Conservation (phyloP, 331 rosid species). For the Stylosanthes scabra region DNA sequence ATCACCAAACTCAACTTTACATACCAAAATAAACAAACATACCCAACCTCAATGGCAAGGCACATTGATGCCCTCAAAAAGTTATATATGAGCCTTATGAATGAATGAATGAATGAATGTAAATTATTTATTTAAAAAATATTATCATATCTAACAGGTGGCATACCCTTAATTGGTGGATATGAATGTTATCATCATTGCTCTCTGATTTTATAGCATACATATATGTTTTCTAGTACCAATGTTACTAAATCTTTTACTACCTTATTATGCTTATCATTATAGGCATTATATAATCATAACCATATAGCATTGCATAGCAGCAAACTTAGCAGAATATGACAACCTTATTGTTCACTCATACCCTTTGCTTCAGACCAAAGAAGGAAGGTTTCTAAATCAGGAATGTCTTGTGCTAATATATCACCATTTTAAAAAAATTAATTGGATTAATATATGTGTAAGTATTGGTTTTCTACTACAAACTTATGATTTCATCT, state of each 20-base stretch:
- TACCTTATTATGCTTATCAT: constrained; percentile 18
- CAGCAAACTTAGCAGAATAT: not conserved
- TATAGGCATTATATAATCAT: constrained; percentile 23
- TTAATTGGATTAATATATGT: not conserved
- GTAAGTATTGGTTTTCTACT: not conserved
- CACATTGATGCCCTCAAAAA: constrained; percentile 10
- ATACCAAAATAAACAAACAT: not conserved
- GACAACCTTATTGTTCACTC: constrained; percentile 39
- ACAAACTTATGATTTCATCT: constrained; percentile 40
- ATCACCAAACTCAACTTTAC: constrained; percentile 7
- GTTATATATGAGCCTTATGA: constrained; percentile 22
- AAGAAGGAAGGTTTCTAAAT: constrained; percentile 40
- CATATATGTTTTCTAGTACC: not conserved
- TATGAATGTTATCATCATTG: constrained; percentile 5
- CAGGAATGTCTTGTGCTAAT: constrained; percentile 26
- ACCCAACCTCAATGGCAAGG: constrained; percentile 7
- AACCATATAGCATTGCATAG: not conserved
- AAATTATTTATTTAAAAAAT: constrained; percentile 8
- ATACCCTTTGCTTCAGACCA: constrained; percentile 34
- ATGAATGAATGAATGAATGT: not conserved
- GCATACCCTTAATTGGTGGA: not conserved
- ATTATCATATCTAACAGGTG: not conserved
- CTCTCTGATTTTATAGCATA: not conserved
- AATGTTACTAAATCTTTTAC: not conserved
- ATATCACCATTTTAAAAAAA: not conserved